Conservation (phyloP, 2,329 filamentous ascomycete genomes). For the Dactylellina drechsleri region DNA sequence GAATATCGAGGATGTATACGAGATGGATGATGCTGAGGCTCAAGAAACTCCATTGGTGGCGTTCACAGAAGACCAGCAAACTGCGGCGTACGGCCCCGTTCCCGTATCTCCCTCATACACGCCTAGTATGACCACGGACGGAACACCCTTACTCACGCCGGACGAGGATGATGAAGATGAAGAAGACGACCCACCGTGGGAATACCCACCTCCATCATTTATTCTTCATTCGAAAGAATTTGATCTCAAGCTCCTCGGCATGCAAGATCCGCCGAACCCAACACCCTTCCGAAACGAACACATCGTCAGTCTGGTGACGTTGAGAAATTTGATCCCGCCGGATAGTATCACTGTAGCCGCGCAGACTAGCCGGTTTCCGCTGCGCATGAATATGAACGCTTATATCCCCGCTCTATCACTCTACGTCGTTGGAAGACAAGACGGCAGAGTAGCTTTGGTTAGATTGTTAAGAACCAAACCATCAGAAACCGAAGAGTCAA, state of each 20-base stretch:
- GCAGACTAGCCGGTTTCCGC: constrained; percentile 33
- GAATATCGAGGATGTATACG: constrained; percentile 70
- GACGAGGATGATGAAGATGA: neutral
- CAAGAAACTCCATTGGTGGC: constrained; percentile 1
- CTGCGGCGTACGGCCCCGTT: constrained; percentile 34
- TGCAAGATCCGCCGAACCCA: constrained; percentile 19
- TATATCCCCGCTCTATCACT: constrained; percentile 75
- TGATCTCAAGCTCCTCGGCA: constrained; percentile 32
- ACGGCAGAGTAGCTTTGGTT: constrained; percentile 72
- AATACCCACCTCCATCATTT: constrained; percentile 30
- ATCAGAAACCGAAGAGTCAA: neutral
- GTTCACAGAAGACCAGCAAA: constrained; percentile 33
- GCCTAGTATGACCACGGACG: neutral
- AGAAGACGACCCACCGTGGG: constrained; percentile 29
- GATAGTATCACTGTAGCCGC: constrained; percentile 43
- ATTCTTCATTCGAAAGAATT: constrained; percentile 52
- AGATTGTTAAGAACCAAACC: constrained; percentile 66
- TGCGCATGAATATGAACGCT: constrained; percentile 69
- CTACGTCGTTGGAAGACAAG: constrained; percentile 73
- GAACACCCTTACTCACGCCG: neutral
- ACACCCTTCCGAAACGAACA: constrained; percentile 4
- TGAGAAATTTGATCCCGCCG: constrained; percentile 41
- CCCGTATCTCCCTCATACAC: neutral
- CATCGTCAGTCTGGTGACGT: constrained; percentile 25
- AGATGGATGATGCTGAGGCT: constrained; percentile 60